These are phyloP conservation scores for Lithospermum erythrorhizon DNA, from an alignment of 257 asterid genomes.

Conservation along the genomic window DNA sequence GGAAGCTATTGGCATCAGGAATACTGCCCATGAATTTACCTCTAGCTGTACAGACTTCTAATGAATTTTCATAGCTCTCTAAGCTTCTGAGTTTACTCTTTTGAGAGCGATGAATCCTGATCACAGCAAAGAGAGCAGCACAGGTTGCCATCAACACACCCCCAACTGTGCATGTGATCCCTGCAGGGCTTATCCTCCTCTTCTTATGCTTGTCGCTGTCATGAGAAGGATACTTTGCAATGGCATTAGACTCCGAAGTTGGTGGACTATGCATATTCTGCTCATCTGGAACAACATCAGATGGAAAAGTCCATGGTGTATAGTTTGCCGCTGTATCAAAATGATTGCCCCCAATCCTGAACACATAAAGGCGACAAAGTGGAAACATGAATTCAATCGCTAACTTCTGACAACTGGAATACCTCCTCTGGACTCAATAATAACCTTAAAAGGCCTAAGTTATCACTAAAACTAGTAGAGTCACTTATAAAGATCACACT, in stretches of 20 bases:
- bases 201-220: slow-evolving; percentile 17
- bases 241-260: slow-evolving; percentile 46
- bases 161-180: slow-evolving; percentile 26
- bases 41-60: slow-evolving; percentile 29
- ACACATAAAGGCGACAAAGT: background rate
- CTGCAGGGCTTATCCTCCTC: slow-evolving; percentile 30
- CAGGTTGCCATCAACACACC: slow-evolving; percentile 38
- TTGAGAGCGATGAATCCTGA: slow-evolving; percentile 19
- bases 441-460: too few relatives aligned
- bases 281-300: slow-evolving; percentile 34
- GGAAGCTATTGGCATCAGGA: slow-evolving; percentile 1
- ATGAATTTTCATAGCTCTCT: slow-evolving; percentile 31
- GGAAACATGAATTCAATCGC: background rate
- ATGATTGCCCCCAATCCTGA: slow-evolving; percentile 74
- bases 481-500: background rate
- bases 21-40: slow-evolving; percentile 22
- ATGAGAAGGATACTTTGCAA: slow-evolving; percentile 41
- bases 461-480: background rate
- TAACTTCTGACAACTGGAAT: background rate
- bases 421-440: too few relatives aligned
- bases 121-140: slow-evolving; percentile 27
- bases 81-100: slow-evolving; percentile 15
- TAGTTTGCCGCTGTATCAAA: slow-evolving; percentile 47
- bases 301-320: slow-evolving; percentile 74
- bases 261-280: slow-evolving; percentile 57